These are phyloP conservation scores for Alternaria triticina DNA, from an alignment of 2,329 filamentous ascomycete species.

Conservation along the genomic window DNA sequence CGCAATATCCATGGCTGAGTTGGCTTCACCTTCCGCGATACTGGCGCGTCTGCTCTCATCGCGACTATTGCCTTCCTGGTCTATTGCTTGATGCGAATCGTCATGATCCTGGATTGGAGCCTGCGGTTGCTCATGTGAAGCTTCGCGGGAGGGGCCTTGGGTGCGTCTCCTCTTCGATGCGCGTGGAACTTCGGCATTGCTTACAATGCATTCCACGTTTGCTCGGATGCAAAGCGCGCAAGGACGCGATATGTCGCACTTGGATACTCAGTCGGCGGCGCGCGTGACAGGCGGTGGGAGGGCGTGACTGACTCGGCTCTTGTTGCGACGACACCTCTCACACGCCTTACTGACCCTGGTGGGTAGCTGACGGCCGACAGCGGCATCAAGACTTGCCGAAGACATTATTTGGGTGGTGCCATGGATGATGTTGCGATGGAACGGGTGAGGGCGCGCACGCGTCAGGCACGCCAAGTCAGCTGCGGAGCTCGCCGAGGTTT, in stretches of 20 bases:
- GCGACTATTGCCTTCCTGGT: not conserved
- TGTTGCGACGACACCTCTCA: conserved; percentile 17
- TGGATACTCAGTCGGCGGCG: not conserved
- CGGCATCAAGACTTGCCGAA: not conserved
- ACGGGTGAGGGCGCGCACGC: not conserved
- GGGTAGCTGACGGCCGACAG: conserved; percentile 1
- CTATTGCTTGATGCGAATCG: not conserved
- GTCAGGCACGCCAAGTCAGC: not conserved
- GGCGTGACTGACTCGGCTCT: conserved; percentile 14
- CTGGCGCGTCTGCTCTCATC: conserved; percentile 4
- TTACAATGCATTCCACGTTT: conserved; percentile 20
- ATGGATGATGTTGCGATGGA: not conserved
- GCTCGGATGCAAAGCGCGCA: conserved; percentile 45
- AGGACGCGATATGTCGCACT: conserved; percentile 46
- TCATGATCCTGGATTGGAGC: not conserved
- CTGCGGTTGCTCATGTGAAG: conserved; percentile 6
- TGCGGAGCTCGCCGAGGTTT: not conserved
- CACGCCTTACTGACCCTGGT: conserved; percentile 16
- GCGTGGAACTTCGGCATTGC: not conserved
- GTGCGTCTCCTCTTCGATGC: conserved; percentile 11
- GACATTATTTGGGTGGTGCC: not conserved
- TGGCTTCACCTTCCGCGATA: conserved; percentile 26
- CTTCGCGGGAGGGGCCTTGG: conserved; percentile 1
- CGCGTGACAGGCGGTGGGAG: not conserved
- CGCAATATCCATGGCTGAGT: conserved; percentile 47